A percentile compares a stretch with the other conserved stretches of the same genome.
These are phyloP conservation scores for Cystobasidiopsis lactophilus DNA, from an alignment of 768 basidiomycete species.

Conservation along the genomic window DNA sequence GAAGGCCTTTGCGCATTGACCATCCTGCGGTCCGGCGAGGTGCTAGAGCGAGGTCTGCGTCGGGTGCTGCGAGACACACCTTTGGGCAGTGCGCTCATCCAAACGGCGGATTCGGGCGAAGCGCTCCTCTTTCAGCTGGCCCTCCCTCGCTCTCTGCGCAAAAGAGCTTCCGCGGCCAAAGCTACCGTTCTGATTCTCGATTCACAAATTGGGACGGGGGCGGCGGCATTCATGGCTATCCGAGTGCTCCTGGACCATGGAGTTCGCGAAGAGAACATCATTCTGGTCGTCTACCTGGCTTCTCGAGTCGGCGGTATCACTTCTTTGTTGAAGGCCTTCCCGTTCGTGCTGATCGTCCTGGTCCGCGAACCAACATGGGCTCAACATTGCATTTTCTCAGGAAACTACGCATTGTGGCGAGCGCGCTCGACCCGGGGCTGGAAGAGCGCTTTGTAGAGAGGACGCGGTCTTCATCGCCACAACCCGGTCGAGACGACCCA, in stretches of 20 bases:
- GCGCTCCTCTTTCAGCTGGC: slow-evolving; percentile 55
- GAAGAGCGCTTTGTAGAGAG: slow-evolving; percentile 2
- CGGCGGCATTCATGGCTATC: slow-evolving; percentile 73
- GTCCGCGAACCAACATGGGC: neutral
- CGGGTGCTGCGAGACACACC: slow-evolving; percentile 67
- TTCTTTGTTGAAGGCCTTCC: slow-evolving; percentile 61
- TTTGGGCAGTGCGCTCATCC: slow-evolving; percentile 73
- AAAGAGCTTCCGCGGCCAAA: slow-evolving; percentile 31
- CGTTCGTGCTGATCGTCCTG: slow-evolving; percentile 30
- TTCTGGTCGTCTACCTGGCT: slow-evolving; percentile 40
- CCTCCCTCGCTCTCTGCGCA: too few species aligned
- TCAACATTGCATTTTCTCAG: neutral
- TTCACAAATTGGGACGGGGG: slow-evolving; percentile 73
- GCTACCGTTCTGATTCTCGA: slow-evolving; percentile 75
- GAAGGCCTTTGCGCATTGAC: slow-evolving; percentile 67
- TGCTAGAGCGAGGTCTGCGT: slow-evolving; percentile 72
- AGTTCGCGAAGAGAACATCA: slow-evolving; percentile 28
- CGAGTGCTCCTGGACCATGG: slow-evolving; percentile 84
- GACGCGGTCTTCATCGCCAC: neutral
- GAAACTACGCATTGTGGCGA: slow-evolving; percentile 8
- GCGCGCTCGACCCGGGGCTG: slow-evolving; percentile 5
- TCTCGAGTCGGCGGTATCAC: slow-evolving; percentile 58
- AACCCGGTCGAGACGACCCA: too few species aligned
- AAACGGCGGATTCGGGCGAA: slow-evolving; percentile 62
- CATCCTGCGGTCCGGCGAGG: slow-evolving; percentile 54